A percentile compares a stretch with the other conserved stretches of the same genome.
Conservation (phyloP, 192 early-diverging fungal species). For the Mortierella claussenii region DNA sequence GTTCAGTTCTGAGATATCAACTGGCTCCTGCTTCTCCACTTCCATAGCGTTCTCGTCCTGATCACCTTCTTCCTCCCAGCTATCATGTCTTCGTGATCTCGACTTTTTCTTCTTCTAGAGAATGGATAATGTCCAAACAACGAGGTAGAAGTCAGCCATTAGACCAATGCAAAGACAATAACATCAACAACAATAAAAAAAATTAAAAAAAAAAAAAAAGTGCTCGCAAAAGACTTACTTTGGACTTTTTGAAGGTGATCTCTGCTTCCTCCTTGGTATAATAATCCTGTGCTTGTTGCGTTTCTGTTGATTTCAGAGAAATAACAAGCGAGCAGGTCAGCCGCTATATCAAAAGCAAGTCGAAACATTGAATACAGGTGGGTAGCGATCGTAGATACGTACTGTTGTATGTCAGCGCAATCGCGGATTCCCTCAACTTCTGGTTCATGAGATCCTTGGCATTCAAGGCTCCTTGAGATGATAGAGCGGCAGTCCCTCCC, state of each 20-base stretch:
- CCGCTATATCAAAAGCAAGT: background rate
- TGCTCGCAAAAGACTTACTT: conserved; percentile 56
- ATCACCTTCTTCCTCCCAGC: conserved; percentile 60
- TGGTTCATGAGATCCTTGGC: conserved; percentile 48
- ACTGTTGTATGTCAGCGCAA: conserved; percentile 66
- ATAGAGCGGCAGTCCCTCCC: background rate
- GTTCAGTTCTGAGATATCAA: conserved; percentile 65
- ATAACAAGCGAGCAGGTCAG: background rate
- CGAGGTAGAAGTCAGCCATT: no score
- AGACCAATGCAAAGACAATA: no score
- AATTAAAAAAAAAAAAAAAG: background rate
- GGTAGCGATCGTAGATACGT: conserved; percentile 13
- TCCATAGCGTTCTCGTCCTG: conserved; percentile 56
- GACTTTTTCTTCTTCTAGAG: conserved; percentile 66
- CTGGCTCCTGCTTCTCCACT: conserved; percentile 25
- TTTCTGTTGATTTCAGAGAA: conserved; percentile 52
- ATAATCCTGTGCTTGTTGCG: conserved; percentile 83
- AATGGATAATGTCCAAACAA: no score
- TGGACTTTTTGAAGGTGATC: conserved; percentile 82
- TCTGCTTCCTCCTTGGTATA: conserved; percentile 90
- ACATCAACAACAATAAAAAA: background rate
- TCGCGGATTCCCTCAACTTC: conserved; percentile 53
- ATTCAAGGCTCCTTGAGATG: conserved; percentile 2
- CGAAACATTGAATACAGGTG: background rate
- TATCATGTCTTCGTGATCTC: conserved; percentile 56